phyloP scores from a whole-genome alignment of 108 stramenopile genomes.

The Asterionellopsis glacialis region DNA sequence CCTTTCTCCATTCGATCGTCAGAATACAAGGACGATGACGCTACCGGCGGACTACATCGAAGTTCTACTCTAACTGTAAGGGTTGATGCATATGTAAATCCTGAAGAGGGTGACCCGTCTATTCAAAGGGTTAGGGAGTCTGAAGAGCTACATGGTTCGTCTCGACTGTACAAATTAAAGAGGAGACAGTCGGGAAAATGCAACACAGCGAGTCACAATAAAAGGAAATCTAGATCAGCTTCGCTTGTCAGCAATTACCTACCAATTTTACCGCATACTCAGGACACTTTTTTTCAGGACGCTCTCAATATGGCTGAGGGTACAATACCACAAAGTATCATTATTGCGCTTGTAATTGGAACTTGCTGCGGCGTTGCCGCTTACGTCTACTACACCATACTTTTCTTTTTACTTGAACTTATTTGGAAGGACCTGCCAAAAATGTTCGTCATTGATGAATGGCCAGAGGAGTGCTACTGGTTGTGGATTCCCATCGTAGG shows the following conservation, averaged over 20 bases:
- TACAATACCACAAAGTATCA: conserved; percentile 53
- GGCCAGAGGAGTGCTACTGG: conserved; percentile 27
- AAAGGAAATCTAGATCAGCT: neutral
- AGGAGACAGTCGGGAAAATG: too few relatives aligned
- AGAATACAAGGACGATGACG: too few relatives aligned
- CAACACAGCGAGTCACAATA: too few relatives aligned
- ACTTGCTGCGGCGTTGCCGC: conserved; percentile 58
- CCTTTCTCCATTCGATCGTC: too few relatives aligned
- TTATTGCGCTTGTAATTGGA: conserved; percentile 47
- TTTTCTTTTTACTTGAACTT: conserved; percentile 33
- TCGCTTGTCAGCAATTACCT: neutral
- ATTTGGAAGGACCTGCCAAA: conserved; percentile 51
- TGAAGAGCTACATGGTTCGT: too few relatives aligned
- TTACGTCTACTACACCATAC: conserved; percentile 43
- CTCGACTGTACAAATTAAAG: too few relatives aligned
- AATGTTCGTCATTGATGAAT: conserved; percentile 27
- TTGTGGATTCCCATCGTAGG: conserved; percentile 57
- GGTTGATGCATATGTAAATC: too few relatives aligned
- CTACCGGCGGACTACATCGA: too few relatives aligned
- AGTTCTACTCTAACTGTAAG: too few relatives aligned
- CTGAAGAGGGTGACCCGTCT: too few relatives aligned
- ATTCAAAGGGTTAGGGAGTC: too few relatives aligned
- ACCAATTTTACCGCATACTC: neutral
- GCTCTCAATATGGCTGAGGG: conserved; percentile 43
- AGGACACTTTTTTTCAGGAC: conserved; percentile 39